phyloP scores from a whole-genome alignment of 768 basidiomycete genomes.

The Russula sp. region DNA sequence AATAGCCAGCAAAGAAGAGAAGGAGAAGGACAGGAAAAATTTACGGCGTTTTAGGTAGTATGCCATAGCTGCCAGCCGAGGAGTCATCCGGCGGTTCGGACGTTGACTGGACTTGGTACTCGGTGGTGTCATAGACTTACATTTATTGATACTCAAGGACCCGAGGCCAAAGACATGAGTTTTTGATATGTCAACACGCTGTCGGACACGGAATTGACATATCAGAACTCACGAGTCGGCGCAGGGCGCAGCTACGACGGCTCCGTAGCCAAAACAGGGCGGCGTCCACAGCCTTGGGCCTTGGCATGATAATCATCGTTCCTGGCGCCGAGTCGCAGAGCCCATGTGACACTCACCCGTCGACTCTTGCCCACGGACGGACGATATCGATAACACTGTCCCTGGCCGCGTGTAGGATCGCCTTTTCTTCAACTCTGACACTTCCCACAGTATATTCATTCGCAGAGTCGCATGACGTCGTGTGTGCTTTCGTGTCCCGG shows the following conservation, averaged over 20 bases:
- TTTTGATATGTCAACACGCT: too few relatives aligned
- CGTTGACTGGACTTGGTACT: too few relatives aligned
- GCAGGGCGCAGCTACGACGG: too few relatives aligned
- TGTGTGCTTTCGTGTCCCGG: not conserved
- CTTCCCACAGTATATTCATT: not conserved
- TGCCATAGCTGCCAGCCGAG: not conserved
- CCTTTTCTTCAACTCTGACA: slow-evolving; percentile 3
- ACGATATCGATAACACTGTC: slow-evolving; percentile 4
- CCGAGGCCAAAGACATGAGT: too few relatives aligned
- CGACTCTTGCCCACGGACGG: not conserved
- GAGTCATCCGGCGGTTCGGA: not conserved
- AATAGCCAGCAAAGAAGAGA: not conserved
- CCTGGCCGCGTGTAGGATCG: slow-evolving; percentile 11
- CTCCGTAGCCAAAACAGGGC: too few relatives aligned
- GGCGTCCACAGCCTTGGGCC: too few relatives aligned
- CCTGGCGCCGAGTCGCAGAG: not conserved
- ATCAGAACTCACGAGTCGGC: too few relatives aligned
- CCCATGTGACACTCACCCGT: not conserved
- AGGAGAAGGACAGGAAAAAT: not conserved
- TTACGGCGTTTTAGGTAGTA: not conserved
- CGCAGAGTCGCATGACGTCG: slow-evolving; percentile 7
- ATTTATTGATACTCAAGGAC: too few relatives aligned
- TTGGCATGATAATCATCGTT: not conserved
- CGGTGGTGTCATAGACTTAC: too few relatives aligned
- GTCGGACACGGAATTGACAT: too few relatives aligned